Percentiles rank a stretch among this genome's conserved stretches.
Evolutionary conservation across 1,284 basidiomycete species (phyloP).

Genomic region (Cutaneotrichosporon cutaneum): DNA sequence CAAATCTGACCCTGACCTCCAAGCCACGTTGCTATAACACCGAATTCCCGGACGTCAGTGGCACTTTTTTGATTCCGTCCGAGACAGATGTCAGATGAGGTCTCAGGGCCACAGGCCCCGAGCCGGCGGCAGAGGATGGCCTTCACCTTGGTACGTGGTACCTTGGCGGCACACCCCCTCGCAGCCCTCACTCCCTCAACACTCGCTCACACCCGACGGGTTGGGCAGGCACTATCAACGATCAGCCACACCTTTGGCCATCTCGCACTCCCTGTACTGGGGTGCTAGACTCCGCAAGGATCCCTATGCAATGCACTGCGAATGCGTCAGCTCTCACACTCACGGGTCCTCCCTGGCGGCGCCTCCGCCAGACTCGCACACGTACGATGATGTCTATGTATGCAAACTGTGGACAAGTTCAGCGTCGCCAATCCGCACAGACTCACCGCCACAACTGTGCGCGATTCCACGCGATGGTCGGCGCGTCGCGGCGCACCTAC

Average conservation of each 20-base stretch:
- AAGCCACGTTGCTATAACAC: not conserved
- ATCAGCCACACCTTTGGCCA: not conserved
- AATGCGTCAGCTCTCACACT: constrained; percentile 14
- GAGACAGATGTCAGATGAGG: not conserved
- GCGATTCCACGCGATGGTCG: not conserved
- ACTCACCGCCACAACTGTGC: constrained; percentile 17
- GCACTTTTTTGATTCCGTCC: not conserved
- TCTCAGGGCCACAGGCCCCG: not conserved
- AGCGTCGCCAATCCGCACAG: constrained; percentile 6
- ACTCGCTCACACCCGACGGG: no score
- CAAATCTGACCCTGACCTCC: not conserved
- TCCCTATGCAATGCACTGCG: constrained; percentile 29
- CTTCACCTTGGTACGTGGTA: not conserved
- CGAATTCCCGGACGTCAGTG: not conserved
- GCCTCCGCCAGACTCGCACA: not conserved
- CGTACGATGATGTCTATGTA: constrained; percentile 28
- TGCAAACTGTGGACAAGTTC: constrained; percentile 11
- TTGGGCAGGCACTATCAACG: constrained; percentile 6
- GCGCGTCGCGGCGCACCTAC: constrained; percentile 22
- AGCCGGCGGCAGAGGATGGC: not conserved
- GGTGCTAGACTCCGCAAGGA: not conserved
- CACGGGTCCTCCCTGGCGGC: not conserved
- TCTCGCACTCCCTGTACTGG: not conserved
- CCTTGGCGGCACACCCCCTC: no score
- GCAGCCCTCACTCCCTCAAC: not conserved